Evolutionary conservation across 2,329 filamentous ascomycete genomes (phyloP), one percentile per base, ranked within the genome.

Genomic region (Diaporthe citriasiana): DNA sequence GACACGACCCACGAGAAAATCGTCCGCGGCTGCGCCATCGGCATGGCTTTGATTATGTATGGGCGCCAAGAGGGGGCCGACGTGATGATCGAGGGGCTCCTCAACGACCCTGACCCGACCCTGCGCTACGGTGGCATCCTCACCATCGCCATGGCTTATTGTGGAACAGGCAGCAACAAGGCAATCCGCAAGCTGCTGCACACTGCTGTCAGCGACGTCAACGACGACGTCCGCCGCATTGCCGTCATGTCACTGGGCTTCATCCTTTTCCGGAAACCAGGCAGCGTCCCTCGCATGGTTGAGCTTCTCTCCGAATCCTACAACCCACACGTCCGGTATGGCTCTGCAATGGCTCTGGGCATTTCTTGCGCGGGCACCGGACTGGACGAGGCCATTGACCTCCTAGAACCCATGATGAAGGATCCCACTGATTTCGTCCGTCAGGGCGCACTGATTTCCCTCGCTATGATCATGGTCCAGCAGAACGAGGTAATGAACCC

Each of bases 1-100:
- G 97, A 99, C 78, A 99, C 97, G 0, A 96, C 97, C 76, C 97
- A 99, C 85, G 97, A 99, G 87, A 99, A 99, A 89, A 98, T 97
- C 80, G 95, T 99, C 33, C 95, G 97, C 66, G 97, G 97, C 81
- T 91, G 98, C 74, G 96, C 97, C 42, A 90, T 99, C 78, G 97
- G 97, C 74, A 98, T 99, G 95, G 95, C 97, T 15, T 88, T 99
- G 74, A 98, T 99, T 86, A 98, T 98, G 96, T 99, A 97, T 79
- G 95, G 93, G 63, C 93, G 95, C 75, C 95, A 98, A 84, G 97
- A 99, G 84, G 93, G 93, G 76, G 97, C 97, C 17, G 97, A 99
- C 83, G 94, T 97, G 80, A 90, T 98, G 79, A 97, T 99, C 77
- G 96, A 97, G 81, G 95, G 94, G 63, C 91, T 99, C 2, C 89